Percentiles rank a stretch among this genome's conserved stretches.
Evolutionary conservation across 371 early-diverging fungal species (phyloP).

Genomic region (Mortierella sp.): DNA sequence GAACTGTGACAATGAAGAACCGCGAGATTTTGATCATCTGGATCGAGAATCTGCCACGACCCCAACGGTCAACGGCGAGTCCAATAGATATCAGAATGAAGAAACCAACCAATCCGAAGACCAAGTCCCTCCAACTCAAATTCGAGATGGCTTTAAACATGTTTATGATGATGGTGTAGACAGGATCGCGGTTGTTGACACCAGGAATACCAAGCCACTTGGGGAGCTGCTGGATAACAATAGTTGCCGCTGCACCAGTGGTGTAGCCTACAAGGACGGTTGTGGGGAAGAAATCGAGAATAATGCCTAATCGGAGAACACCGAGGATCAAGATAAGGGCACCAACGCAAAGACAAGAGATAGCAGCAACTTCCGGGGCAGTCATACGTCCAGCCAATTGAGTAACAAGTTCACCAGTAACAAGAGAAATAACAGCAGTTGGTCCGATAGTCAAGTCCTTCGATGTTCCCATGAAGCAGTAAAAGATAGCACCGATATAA

Average conservation of each 20-base stretch:
- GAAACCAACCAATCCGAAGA: slow-evolving; percentile 69
- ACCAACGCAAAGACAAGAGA: slow-evolving; percentile 77
- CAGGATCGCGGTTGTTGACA: slow-evolving; percentile 70
- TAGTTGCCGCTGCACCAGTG: slow-evolving; percentile 80
- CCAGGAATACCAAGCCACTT: slow-evolving; percentile 79
- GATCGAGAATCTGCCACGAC: slow-evolving; percentile 47
- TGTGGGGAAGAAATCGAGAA: slow-evolving; percentile 87
- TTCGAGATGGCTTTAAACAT: slow-evolving; percentile 62
- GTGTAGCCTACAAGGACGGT: slow-evolving; percentile 83
- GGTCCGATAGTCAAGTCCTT: slow-evolving; percentile 92
- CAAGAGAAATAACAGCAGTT: slow-evolving; percentile 85
- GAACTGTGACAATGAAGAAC: slow-evolving; percentile 80
- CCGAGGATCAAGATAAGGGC: slow-evolving; percentile 75
- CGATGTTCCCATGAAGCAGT: slow-evolving; percentile 85
- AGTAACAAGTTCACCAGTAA: slow-evolving; percentile 67
- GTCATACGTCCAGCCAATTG: slow-evolving; percentile 60
- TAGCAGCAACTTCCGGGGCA: slow-evolving; percentile 57
- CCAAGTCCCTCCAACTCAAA: slow-evolving; percentile 65
- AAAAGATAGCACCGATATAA: slow-evolving; percentile 82
- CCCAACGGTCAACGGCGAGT: slow-evolving; percentile 57
- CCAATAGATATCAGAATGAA: slow-evolving; percentile 61
- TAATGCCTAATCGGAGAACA: slow-evolving; percentile 79
- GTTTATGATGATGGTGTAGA: slow-evolving; percentile 71
- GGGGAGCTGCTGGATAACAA: slow-evolving; percentile 84
- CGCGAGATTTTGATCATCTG: slow-evolving; percentile 70